Percentiles rank a stretch among this genome's conserved stretches.
Conservation (phyloP, 1,284 basidiomycete species). For the Sphagnurus paluster region DNA sequence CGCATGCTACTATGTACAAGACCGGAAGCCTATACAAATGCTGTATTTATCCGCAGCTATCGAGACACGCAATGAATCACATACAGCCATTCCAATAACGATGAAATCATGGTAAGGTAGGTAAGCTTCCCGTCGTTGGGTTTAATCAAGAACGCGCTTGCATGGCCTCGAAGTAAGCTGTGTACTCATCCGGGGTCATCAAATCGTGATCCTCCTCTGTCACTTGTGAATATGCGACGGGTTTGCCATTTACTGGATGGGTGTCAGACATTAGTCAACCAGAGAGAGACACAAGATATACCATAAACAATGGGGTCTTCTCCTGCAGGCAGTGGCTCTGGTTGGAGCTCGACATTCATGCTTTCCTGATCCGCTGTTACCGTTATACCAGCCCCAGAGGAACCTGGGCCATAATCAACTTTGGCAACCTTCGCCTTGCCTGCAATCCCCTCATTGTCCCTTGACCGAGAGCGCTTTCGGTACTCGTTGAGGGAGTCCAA, state of each 20-base stretch:
- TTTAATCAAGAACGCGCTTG: conserved; percentile 38
- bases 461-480: conserved; percentile 68
- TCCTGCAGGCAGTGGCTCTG: background rate
- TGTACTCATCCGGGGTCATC: conserved; percentile 85
- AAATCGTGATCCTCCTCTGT: conserved; percentile 81
- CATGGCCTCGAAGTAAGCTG: conserved; percentile 70
- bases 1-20: no score
- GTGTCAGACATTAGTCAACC: conserved; percentile 5
- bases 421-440: conserved; percentile 46
- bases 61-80: background rate
- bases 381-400: conserved; percentile 9
- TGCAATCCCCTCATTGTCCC: conserved; percentile 50
- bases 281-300: conserved; percentile 33
- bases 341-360: conserved; percentile 2
- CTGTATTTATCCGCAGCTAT: no score
- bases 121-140: background rate
- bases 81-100: background rate
- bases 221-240: conserved; percentile 67
- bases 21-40: no score
- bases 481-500: conserved; percentile 68
- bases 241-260: conserved; percentile 64
- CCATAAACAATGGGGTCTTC: conserved; percentile 36
- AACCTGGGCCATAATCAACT: conserved; percentile 19
- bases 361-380: conserved; percentile 2
- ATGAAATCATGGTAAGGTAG: background rate